phyloP scores from a whole-genome alignment of 1,284 basidiomycete species.

The Microbotryum saponariae region DNA sequence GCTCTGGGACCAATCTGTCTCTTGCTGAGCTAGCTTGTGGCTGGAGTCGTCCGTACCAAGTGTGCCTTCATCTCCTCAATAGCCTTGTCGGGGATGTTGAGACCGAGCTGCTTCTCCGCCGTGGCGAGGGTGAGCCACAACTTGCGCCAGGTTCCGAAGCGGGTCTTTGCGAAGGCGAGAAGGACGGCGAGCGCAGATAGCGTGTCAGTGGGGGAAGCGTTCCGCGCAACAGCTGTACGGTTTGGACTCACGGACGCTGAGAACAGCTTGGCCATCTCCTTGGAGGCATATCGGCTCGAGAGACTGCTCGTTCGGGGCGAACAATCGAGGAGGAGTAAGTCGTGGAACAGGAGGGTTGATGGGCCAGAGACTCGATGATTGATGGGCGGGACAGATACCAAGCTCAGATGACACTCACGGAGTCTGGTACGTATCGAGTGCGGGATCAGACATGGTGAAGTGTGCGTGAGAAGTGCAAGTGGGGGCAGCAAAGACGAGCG shows the following conservation, averaged over 20 bases:
- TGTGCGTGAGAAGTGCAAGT: not conserved
- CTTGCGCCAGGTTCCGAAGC: conserved; percentile 93
- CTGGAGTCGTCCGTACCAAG: conserved; percentile 50
- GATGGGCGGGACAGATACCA: not conserved
- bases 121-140: conserved; percentile 95
- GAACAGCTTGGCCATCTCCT: conserved; percentile 96
- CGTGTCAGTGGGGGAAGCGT: not conserved
- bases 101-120: conserved; percentile 90
- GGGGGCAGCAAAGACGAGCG: no score
- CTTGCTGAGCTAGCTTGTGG: no score
- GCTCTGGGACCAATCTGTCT: no score
- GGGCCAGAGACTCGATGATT: not conserved
- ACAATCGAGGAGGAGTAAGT: no score
- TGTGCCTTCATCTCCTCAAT: conserved; percentile 89
- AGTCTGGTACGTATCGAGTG: conserved; percentile 35
- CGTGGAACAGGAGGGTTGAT: not conserved
- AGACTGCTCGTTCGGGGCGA: conserved; percentile 17
- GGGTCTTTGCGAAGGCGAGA: conserved; percentile 54
- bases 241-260: conserved; percentile 61
- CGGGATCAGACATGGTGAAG: conserved; percentile 3
- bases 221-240: not conserved
- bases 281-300: conserved; percentile 90
- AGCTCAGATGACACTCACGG: conserved; percentile 26
- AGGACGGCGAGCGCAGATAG: not conserved
- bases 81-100: conserved; percentile 81